Evolutionary conservation across 306 rosid genomes (phyloP).

Genomic region (Trichosanthes truncata): DNA sequence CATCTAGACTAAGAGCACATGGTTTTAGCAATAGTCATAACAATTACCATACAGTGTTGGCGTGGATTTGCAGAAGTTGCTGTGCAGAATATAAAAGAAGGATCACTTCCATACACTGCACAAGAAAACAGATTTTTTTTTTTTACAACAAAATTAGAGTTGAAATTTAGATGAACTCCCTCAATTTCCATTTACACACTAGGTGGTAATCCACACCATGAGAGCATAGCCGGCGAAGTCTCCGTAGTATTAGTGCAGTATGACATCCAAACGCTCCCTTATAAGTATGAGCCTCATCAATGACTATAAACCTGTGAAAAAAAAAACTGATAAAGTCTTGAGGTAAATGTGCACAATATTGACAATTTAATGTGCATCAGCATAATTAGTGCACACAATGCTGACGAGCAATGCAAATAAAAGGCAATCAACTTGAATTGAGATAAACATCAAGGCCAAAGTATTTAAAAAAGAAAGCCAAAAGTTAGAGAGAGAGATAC

Average conservation of each 20-base stretch:
- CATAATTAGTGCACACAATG: background rate
- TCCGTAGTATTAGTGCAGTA: conserved; percentile 71
- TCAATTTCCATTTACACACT: conserved; percentile 8
- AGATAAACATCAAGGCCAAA: background rate
- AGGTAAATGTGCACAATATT: background rate
- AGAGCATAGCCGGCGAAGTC: conserved; percentile 75
- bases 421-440: background rate
- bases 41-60: conserved; percentile 79
- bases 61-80: conserved; percentile 91
- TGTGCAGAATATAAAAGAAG: conserved; percentile 78
- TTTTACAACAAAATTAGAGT: background rate
- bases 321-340: conserved; percentile 6
- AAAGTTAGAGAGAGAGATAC: background rate
- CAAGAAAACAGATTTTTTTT: background rate
- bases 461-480: background rate
- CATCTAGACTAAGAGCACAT: background rate
- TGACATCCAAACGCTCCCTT: conserved; percentile 98
- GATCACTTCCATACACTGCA: conserved; percentile 92
- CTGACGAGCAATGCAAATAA: background rate
- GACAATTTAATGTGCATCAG: background rate
- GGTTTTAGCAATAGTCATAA: conserved; percentile 1
- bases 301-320: conserved; percentile 58
- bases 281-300: conserved; percentile 86
- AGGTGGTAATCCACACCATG: conserved; percentile 36
- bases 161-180: conserved; percentile 7